Base-by-base conservation (phyloP, 352 stramenopile genomes). In the Phytophthora brassicae region DNA sequence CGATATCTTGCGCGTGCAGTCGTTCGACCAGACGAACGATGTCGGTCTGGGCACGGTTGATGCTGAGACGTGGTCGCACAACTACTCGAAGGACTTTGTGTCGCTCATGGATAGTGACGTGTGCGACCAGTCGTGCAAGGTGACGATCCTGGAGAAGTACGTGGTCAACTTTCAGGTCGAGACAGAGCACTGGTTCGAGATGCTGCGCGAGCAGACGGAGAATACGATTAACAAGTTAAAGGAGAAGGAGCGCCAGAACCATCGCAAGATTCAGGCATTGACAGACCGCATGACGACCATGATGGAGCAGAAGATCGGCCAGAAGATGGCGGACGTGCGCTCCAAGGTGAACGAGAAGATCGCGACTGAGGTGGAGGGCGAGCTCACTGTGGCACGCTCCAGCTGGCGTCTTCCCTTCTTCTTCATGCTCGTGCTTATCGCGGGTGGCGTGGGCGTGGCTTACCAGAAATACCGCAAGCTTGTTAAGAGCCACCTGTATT, bases 381-480 rank as follows among this genome's bases (percentile, higher is more conserved):
- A 90, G 58, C 59, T 90, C 31, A 72, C 79, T 22, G 76, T 87
- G 26, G 75, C 77, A 31, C 70, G 72, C n/a, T 73, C 72, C 24
- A 80, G 82, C 60, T 95, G 86, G 86, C 82, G 84, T 26, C 36
- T 91, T 53, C 84, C 84, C 9, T 94, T 95, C 67, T 91, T 93
- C 63, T 47, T 92, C 52, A 70, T 95, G 57, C 49, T 92, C 24
- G 54, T 91, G 28, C 64, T 80, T 29, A 80, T 95, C 22, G 75
- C 75, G 1, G 81, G 62, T 8, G 71, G 63, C 20, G 57, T 89
- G 28, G 79, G 75, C 39, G 77, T 90, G 24, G 80, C 79, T 17
- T 95, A 95, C 77, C 77, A 86, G 42, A 93, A 95, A 76, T 95
- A 95, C 75, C 82, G 87, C 70, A 87, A 91, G 58, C 73, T 95